These are phyloP conservation scores for Breviolum minutum DNA, from an alignment of 73 alveolate species.

Conservation along the genomic window DNA sequence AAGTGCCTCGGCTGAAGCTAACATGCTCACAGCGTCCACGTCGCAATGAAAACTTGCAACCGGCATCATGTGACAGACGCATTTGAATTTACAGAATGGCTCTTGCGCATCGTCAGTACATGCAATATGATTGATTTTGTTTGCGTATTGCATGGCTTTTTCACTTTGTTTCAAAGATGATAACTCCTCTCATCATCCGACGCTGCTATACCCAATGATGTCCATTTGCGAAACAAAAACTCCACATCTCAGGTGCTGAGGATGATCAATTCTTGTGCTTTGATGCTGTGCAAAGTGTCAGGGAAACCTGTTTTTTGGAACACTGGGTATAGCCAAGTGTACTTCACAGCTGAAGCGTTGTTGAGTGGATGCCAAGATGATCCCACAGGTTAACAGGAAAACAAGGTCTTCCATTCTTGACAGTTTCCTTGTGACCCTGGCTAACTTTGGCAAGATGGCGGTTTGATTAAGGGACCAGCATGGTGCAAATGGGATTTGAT, in stretches of 20 bases:
- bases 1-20: neutral
- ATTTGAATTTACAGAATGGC: neutral
- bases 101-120: neutral
- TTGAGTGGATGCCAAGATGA: neutral
- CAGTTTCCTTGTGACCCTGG: too few relatives aligned
- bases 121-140: neutral
- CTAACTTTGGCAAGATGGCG: neutral
- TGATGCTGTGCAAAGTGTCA: slow-evolving; percentile 52
- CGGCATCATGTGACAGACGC: neutral
- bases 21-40: too few relatives aligned
- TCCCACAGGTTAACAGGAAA: neutral
- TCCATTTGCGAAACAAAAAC: neutral
- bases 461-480: neutral
- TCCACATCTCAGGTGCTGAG: neutral
- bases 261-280: slow-evolving; percentile 59
- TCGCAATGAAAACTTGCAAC: neutral
- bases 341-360: neutral
- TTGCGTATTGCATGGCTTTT: neutral
- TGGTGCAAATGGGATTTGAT: too few relatives aligned
- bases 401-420: too few relatives aligned
- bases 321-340: too few relatives aligned
- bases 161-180: neutral
- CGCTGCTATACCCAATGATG: neutral
- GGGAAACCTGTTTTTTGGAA: neutral
- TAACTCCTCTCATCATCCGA: neutral